These are phyloP conservation scores for Penicillium brasilianum DNA, from an alignment of 2,329 filamentous ascomycete genomes.

Conservation along the genomic window DNA sequence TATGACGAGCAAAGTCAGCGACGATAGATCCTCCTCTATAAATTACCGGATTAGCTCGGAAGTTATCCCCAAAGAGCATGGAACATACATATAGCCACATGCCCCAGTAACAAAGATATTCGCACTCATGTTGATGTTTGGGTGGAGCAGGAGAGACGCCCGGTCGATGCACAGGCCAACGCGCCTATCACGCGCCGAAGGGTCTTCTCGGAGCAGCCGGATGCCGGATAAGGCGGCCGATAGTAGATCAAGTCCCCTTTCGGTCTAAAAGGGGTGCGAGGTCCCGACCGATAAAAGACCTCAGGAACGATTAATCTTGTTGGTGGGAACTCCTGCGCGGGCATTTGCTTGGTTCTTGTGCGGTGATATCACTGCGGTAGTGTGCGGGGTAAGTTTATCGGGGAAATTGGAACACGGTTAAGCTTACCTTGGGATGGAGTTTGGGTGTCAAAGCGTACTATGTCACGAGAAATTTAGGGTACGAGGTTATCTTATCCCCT, in stretches of 20 bases:
- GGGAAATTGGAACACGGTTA: neutral
- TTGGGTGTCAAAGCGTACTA: constrained; percentile 1
- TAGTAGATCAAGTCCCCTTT: neutral
- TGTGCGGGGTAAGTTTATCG: neutral
- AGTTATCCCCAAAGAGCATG: neutral
- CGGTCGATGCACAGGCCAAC: neutral
- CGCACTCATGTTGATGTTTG: constrained; percentile 1
- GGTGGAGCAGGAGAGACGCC: neutral
- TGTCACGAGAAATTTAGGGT: neutral
- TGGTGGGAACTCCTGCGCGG: neutral
- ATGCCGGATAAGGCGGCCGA: neutral
- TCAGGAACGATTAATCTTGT: neutral
- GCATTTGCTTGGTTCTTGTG: neutral
- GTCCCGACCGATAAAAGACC: neutral
- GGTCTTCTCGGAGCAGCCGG: neutral
- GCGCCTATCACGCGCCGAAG: neutral
- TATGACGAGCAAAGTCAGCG: constrained; percentile 3
- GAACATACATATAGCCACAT: constrained; percentile 3
- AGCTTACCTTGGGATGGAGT: neutral
- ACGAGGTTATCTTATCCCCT: no score
- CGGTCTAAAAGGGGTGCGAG: neutral
- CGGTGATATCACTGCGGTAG: neutral
- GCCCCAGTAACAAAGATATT: constrained; percentile 7
- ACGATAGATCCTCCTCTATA: constrained; percentile 8
- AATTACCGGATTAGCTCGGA: neutral